Percentiles rank a stretch among this genome's conserved stretches.
phyloP scores from a whole-genome alignment of 2,329 filamentous ascomycete genomes.

The Hortaea werneckii region DNA sequence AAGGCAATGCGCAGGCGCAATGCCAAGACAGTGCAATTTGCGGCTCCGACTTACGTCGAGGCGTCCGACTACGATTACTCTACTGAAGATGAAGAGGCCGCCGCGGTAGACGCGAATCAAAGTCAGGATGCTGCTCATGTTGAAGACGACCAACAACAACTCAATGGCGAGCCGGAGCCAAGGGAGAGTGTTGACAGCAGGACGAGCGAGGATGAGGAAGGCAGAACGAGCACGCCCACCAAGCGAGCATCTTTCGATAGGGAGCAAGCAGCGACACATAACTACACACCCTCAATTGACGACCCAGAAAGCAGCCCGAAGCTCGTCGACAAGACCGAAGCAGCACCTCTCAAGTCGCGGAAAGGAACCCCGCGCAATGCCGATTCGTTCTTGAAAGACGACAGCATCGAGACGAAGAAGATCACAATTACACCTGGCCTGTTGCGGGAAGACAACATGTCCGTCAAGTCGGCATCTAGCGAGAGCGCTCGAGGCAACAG shows the following conservation, averaged over 20 bases:
- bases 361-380: slow-evolving; percentile 85
- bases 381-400: slow-evolving; percentile 96
- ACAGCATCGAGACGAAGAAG: slow-evolving; percentile 89
- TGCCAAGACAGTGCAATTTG: slow-evolving; percentile 77
- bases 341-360: slow-evolving; percentile 49
- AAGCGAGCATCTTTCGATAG: slow-evolving; percentile 22
- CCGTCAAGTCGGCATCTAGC: slow-evolving; percentile 21
- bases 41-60: slow-evolving; percentile 76
- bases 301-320: slow-evolving; percentile 22
- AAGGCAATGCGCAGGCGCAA: slow-evolving; percentile 74
- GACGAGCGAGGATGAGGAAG: slow-evolving; percentile 15
- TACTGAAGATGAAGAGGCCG: slow-evolving; percentile 50
- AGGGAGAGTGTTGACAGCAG: slow-evolving; percentile 9
- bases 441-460: slow-evolving; percentile 62
- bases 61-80: slow-evolving; percentile 82
- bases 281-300: slow-evolving; percentile 11
- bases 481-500: slow-evolving; percentile 49
- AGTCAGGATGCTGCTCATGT: slow-evolving; percentile 9
- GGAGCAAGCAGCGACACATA: slow-evolving; percentile 19
- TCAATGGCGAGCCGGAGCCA: slow-evolving; percentile 13
- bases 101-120: slow-evolving; percentile 18
- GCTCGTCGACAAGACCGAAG: slow-evolving; percentile 26
- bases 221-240: slow-evolving; percentile 14
- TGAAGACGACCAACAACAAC: slow-evolving; percentile 7
- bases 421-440: slow-evolving; percentile 93